Conservation (phyloP, 1,139 yeast genomes). For the Saccharomyces hybrid region DNA sequence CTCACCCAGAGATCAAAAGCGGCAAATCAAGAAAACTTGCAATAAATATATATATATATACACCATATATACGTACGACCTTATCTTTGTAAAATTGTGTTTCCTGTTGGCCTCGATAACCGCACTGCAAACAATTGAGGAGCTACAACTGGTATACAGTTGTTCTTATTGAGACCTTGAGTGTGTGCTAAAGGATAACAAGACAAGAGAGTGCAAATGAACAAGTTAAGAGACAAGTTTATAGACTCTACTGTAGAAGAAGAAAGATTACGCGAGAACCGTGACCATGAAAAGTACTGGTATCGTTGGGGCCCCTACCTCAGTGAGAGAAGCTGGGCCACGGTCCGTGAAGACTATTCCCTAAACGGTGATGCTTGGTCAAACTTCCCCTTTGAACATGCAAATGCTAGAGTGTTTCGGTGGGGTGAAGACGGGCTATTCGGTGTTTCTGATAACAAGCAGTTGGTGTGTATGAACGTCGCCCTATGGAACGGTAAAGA, state of each 20-base stretch:
- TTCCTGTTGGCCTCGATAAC: background rate
- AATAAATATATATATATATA: background rate
- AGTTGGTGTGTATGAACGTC: slow-evolving; percentile 64
- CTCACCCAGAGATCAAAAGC: background rate
- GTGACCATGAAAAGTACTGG: slow-evolving; percentile 57
- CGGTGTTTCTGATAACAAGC: slow-evolving; percentile 85
- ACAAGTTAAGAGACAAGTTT: slow-evolving; percentile 21
- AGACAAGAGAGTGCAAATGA: slow-evolving; percentile 9
- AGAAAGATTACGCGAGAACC: slow-evolving; percentile 54
- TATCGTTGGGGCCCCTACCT: slow-evolving; percentile 90
- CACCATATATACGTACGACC: background rate
- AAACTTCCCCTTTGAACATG: slow-evolving; percentile 82
- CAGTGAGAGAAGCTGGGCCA: slow-evolving; percentile 89
- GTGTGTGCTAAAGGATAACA: background rate
- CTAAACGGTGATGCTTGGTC: slow-evolving; percentile 89
- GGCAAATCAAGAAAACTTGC: background rate
- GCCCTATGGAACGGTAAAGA: slow-evolving; percentile 94
- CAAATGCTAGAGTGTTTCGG: slow-evolving; percentile 74
- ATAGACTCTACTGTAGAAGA: slow-evolving; percentile 54
- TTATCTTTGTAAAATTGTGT: background rate
- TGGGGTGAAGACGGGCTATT: slow-evolving; percentile 98
- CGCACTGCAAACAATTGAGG: background rate
- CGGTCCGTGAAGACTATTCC: slow-evolving; percentile 90
- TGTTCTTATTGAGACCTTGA: background rate
- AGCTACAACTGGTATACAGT: background rate